A percentile compares a stretch with the other conserved stretches of the same genome.
Conservation (phyloP, 495 filamentous ascomycete genomes). For the Aspergillus leporis region DNA sequence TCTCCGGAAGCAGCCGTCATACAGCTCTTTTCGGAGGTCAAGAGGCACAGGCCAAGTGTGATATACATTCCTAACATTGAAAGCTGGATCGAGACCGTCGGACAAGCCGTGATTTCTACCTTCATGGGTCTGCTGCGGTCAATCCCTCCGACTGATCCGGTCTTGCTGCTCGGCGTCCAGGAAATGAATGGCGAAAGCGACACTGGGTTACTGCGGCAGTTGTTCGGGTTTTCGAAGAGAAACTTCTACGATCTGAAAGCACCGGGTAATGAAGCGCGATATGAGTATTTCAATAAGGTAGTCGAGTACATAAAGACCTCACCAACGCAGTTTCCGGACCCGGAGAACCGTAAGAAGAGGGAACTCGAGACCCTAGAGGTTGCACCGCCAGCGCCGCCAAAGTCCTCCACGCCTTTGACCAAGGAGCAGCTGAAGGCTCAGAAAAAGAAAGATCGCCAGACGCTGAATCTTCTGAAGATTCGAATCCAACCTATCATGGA, state of each 20-base stretch:
- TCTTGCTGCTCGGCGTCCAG: constrained; percentile 80
- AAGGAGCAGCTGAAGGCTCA: constrained; percentile 79
- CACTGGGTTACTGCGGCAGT: constrained; percentile 62
- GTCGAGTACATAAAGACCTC: constrained; percentile 71
- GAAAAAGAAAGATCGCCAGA: constrained; percentile 75
- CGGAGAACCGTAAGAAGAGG: constrained; percentile 79
- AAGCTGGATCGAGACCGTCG: constrained; percentile 75
- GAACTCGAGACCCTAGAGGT: constrained; percentile 73
- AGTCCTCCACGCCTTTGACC: constrained; percentile 52
- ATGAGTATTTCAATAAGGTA: constrained; percentile 74
- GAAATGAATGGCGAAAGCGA: constrained; percentile 62
- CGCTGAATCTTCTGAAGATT: constrained; percentile 81
- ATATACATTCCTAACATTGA: constrained; percentile 93
- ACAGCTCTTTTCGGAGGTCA: constrained; percentile 86
- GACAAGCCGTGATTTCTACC: constrained; percentile 66
- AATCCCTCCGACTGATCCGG: constrained; percentile 81
- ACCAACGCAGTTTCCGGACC: constrained; percentile 84
- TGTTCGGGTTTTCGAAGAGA: constrained; percentile 82
- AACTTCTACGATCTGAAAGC: constrained; percentile 69
- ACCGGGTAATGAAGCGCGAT: constrained; percentile 64
- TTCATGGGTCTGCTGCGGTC: constrained; percentile 76
- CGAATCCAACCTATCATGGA: constrained; percentile 93
- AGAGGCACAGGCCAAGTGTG: constrained; percentile 91
- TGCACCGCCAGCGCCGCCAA: constrained; percentile 68
- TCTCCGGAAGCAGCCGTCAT: constrained; percentile 85